Evolutionary conservation across 2,329 filamentous ascomycete genomes (phyloP).

Genomic region (Pyricularia sp.): DNA sequence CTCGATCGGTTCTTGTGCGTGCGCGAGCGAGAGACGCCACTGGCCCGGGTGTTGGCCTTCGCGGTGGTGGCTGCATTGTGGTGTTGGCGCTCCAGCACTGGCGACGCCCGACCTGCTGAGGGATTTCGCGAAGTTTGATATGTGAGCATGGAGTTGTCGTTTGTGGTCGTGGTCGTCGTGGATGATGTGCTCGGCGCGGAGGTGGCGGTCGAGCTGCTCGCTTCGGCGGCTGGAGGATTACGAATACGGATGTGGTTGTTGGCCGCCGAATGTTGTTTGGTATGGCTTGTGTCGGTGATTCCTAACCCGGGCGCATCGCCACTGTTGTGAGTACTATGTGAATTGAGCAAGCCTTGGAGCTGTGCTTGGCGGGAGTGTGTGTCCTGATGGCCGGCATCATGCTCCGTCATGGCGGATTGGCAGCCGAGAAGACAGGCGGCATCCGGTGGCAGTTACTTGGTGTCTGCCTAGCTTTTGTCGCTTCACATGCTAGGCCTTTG

Average conservation of each 20-base stretch:
- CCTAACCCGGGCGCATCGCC: not conserved
- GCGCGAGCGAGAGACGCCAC: constrained; percentile 11
- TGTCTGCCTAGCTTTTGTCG: constrained; percentile 1
- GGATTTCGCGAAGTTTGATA: constrained; percentile 12
- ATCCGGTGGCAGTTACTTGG: not conserved
- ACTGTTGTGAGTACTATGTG: not conserved
- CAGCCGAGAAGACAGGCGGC: not conserved
- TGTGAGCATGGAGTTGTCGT: constrained; percentile 6
- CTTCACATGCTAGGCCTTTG: constrained; percentile 7
- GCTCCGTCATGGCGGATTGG: constrained; percentile 20
- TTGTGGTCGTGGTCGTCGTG: not conserved
- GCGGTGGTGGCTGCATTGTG: not conserved
- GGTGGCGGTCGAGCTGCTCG: not conserved
- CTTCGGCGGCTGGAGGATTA: not conserved
- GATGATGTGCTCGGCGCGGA: not conserved
- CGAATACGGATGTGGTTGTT: not conserved
- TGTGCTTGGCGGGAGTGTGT: not conserved
- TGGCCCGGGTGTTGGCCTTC: not conserved
- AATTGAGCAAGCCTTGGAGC: not conserved
- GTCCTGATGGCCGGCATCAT: constrained; percentile 15
- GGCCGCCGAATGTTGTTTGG: not conserved
- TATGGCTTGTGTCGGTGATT: not conserved
- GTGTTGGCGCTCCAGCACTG: not conserved
- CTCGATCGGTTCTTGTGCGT: constrained; percentile 33
- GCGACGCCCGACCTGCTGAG: constrained; percentile 7